Evolutionary conservation across 768 basidiomycete genomes (phyloP).

Genomic region (Lentinula boryana): DNA sequence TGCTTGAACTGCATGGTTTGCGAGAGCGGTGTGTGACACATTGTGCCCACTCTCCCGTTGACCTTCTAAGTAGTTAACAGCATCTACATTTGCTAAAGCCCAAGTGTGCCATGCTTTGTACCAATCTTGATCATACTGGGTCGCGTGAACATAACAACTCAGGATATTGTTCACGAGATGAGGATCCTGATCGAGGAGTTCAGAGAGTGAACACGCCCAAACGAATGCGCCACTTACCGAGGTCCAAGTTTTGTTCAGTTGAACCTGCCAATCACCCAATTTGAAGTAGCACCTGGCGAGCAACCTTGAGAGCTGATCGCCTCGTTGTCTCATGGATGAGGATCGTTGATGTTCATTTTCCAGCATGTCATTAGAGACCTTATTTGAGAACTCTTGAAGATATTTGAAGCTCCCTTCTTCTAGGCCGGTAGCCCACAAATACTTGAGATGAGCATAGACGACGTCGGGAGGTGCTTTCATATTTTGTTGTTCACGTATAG

Average conservation of each 20-base stretch:
- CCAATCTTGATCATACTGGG: slow-evolving; percentile 91
- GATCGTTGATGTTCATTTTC: slow-evolving; percentile 51
- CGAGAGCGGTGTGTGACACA: slow-evolving; percentile 56
- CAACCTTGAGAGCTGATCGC: slow-evolving; percentile 67
- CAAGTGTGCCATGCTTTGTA: slow-evolving; percentile 99
- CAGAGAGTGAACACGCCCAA: neutral
- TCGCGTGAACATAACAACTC: slow-evolving; percentile 79
- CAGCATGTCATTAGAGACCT: slow-evolving; percentile 66
- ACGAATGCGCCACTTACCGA: slow-evolving; percentile 40
- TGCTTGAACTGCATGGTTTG: slow-evolving; percentile 84
- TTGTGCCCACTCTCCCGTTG: slow-evolving; percentile 55
- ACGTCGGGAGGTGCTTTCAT: slow-evolving; percentile 88
- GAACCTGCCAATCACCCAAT: slow-evolving; percentile 90
- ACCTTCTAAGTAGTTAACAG: slow-evolving; percentile 75
- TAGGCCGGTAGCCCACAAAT: slow-evolving; percentile 87
- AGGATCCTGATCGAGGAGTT: slow-evolving; percentile 28
- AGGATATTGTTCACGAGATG: slow-evolving; percentile 78
- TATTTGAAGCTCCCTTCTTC: slow-evolving; percentile 76
- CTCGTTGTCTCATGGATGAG: slow-evolving; percentile 51
- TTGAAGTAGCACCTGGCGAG: slow-evolving; percentile 98
- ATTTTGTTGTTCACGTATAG: slow-evolving; percentile 46
- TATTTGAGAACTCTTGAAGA: slow-evolving; percentile 77
- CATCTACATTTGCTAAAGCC: slow-evolving; percentile 95
- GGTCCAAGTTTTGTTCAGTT: slow-evolving; percentile 74
- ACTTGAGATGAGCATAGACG: slow-evolving; percentile 93